Evolutionary conservation across 2,329 filamentous ascomycete genomes (phyloP), one percentile per base, ranked within the genome.

Genomic region (Pyricularia sp.): DNA sequence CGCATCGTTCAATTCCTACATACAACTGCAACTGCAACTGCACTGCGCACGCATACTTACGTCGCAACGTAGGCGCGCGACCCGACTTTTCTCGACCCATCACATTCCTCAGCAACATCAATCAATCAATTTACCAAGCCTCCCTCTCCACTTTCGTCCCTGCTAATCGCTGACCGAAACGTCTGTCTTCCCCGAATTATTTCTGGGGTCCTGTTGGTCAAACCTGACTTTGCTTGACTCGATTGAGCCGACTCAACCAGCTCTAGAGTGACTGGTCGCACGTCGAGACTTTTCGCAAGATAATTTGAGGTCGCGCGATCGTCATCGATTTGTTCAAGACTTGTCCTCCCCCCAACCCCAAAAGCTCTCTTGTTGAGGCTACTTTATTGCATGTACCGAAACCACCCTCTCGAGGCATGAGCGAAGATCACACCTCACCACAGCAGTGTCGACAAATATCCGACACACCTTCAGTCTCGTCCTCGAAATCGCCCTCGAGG

Each of bases 371-470:
- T 31, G 11, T 36, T 66, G 3, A 5, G 25, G 33, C 42, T 50
- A 50, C n/a, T 23, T n/a, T n/a, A 4, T 42, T 74, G 73, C 72
- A 76, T 77, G 75, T 73, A 75, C 73, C 73, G 42, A 50, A 20
- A 50, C 42, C 42, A 50, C 42, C 42, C 20, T 50, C 42, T 70
- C 75, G 73, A 76, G 73, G 75, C 74, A 77, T 77, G 75, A 75
- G 73, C 74, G 73, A 73, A 70, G 74, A 75, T 69, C 71, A 71
- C 69, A 50, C 42, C 20, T n/a, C 42, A 73, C 59, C 59, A 23
- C 70, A 72, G 42, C 42, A 50, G 42, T 50, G 17, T 50, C 42
- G 42, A 50, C 42, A 50, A n/a, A 50, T n/a, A 50, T 7, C 42
- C 42, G 42, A 50, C 42, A 50, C 42, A 6, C 17, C 20, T 50